These are phyloP conservation scores for Houttuynia cordata DNA, from an alignment of 164 flowering plant genomes.

Conservation along the genomic window DNA sequence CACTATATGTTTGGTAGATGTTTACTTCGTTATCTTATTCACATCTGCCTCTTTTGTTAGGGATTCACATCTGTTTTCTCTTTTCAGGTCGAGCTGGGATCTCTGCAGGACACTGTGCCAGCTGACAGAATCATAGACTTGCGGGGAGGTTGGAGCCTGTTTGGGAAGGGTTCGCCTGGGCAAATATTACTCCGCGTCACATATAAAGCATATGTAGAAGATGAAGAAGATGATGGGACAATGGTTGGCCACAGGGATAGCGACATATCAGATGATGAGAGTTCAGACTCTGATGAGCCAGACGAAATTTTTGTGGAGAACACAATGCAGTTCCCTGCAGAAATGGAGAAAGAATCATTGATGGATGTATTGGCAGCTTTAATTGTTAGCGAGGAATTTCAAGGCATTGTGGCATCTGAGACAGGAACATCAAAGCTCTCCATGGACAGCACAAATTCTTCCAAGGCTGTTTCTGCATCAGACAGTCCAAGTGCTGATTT, in stretches of 20 bases:
- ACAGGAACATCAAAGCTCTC: constrained; percentile 28
- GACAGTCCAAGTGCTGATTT: constrained; percentile 16
- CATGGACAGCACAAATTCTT: constrained; percentile 18
- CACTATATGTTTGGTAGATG: background rate
- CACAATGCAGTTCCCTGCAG: constrained; percentile 14
- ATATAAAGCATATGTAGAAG: constrained; percentile 94
- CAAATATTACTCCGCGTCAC: constrained; percentile 82
- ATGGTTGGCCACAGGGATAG: constrained; percentile 23
- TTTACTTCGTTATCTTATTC: background rate
- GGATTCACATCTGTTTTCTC: background rate
- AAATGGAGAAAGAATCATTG: constrained; percentile 58
- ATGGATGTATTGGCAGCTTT: constrained; percentile 87
- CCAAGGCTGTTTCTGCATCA: constrained; percentile 15
- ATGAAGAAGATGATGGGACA: constrained; percentile 80
- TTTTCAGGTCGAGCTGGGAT: constrained; percentile 69
- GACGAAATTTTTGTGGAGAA: constrained; percentile 16
- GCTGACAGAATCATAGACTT: constrained; percentile 69
- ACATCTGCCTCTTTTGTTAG: too few species aligned
- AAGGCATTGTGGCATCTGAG: constrained; percentile 83
- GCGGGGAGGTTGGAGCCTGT: constrained; percentile 67
- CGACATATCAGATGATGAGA: constrained; percentile 68
- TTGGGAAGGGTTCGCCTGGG: constrained; percentile 54
- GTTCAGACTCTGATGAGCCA: constrained; percentile 46
- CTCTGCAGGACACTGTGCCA: constrained; percentile 87
- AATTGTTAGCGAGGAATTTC: constrained; percentile 92